Percentiles rank a stretch among this genome's conserved stretches.
phyloP scores from a whole-genome alignment of 176 grass and related monocot species.

The Raddia guianensis region DNA sequence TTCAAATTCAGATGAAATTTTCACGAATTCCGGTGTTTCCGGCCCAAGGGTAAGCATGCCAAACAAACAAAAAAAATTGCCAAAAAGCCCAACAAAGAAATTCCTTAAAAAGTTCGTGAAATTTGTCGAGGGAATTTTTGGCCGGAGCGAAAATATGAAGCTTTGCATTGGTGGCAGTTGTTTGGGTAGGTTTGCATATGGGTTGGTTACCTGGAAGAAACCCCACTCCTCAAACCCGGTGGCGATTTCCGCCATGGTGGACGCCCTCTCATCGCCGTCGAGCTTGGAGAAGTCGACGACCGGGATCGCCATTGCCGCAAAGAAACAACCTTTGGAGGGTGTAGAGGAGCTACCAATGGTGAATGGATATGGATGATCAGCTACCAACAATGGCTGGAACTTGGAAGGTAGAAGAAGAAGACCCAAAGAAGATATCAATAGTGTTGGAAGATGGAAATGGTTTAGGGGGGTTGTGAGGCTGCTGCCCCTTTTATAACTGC shows the following conservation, averaged over 20 bases:
- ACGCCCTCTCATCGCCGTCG: slow-evolving; percentile 54
- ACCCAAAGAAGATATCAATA: slow-evolving; percentile 19
- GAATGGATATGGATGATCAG: no score
- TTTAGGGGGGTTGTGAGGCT: not conserved
- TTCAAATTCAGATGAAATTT: no score
- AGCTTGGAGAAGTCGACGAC: slow-evolving; percentile 89
- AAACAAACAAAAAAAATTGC: no score
- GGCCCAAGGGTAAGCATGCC: no score
- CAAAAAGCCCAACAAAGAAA: no score
- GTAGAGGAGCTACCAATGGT: no score
- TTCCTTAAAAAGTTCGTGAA: no score
- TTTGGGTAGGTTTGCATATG: not conserved
- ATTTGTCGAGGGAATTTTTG: no score
- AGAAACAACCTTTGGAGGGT: no score
- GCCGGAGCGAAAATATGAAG: no score
- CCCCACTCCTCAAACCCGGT: slow-evolving; percentile 74
- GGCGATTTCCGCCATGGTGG: slow-evolving; percentile 59
- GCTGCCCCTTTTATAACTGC: slow-evolving; percentile 48
- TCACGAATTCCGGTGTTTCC: no score
- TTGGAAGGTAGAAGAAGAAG: slow-evolving; percentile 8
- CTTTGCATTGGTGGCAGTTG: no score
- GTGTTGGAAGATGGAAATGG: not conserved
- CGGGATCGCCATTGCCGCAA: slow-evolving; percentile 62
- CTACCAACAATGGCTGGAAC: slow-evolving; percentile 29
- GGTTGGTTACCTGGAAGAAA: slow-evolving; percentile 73